Conservation (phyloP, 179 eudicot species). For the Carnegiea gigantea region DNA sequence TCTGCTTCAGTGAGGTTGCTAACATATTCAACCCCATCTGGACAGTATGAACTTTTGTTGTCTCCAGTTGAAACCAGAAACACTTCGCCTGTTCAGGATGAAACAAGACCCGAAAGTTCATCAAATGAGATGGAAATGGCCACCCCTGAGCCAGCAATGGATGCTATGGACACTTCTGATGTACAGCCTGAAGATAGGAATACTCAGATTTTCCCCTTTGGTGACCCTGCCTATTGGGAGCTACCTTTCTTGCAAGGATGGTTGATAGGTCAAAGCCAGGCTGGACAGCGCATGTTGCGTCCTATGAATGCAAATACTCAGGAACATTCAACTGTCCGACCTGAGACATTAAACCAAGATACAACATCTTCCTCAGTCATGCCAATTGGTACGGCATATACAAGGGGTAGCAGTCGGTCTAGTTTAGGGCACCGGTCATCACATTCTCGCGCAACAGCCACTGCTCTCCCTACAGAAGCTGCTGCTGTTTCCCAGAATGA, state of each 20-base stretch:
- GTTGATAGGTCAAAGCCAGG: constrained; percentile 97
- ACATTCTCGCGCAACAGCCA: constrained; percentile 41
- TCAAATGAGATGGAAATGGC: constrained; percentile 46
- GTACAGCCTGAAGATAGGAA: constrained; percentile 60
- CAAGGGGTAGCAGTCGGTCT: constrained; percentile 42
- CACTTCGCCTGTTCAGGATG: constrained; percentile 44
- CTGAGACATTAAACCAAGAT: constrained; percentile 40
- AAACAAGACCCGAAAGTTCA: constrained; percentile 36
- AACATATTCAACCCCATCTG: constrained; percentile 92
- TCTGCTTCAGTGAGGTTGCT: constrained; percentile 76
- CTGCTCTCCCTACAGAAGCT: constrained; percentile 35
- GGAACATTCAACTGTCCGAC: constrained; percentile 42
- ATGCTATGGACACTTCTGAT: constrained; percentile 67
- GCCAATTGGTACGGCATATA: constrained; percentile 32
- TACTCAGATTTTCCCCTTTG: constrained; percentile 64
- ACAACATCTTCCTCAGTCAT: constrained; percentile 31
- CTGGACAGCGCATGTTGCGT: constrained; percentile 62
- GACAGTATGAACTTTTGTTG: constrained; percentile 85
- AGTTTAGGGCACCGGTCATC: constrained; percentile 46
- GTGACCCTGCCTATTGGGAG: constrained; percentile 82
- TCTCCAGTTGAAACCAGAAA: constrained; percentile 65
- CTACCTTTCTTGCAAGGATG: constrained; percentile 94
- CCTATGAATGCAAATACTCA: constrained; percentile 42
- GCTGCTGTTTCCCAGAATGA: constrained; percentile 38
- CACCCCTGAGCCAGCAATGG: constrained; percentile 44